These are phyloP conservation scores for Nelumbo lutea DNA, from an alignment of 164 flowering plant genomes.

Conservation along the genomic window DNA sequence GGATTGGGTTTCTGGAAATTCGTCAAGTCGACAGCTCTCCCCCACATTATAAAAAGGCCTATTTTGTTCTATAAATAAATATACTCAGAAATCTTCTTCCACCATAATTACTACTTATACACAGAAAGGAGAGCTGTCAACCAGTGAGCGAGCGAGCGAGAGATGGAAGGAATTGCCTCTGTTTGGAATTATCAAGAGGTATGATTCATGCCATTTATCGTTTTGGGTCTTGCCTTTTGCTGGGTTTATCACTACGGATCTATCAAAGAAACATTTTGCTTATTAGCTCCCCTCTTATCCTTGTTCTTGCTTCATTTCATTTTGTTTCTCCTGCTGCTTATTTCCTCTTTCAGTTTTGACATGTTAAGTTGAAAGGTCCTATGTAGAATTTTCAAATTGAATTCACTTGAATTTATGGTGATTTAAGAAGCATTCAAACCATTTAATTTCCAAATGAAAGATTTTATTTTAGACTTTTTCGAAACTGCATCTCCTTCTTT, in stretches of 20 bases:
- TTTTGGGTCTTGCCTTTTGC: background rate
- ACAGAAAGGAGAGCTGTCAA: background rate
- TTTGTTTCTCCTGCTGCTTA: background rate
- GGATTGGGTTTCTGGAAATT: constrained; percentile 8
- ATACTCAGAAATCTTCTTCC: too few species aligned
- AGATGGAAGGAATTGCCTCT: constrained; percentile 11
- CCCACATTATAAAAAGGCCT: background rate
- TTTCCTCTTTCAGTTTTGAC: background rate
- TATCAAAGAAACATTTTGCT: background rate
- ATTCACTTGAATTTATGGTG: too few species aligned
- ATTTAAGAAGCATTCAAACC: too few species aligned
- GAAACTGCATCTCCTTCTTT: too few species aligned
- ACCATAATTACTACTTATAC: too few species aligned
- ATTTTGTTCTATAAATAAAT: too few species aligned
- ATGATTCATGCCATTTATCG: background rate
- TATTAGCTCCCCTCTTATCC: background rate
- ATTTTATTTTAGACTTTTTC: too few species aligned
- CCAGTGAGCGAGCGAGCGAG: background rate
- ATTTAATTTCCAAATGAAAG: too few species aligned
- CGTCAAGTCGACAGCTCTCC: background rate
- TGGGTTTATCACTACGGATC: background rate
- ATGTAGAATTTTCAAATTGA: too few species aligned
- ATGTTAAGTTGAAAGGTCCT: background rate
- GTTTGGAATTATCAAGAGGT: constrained; percentile 13
- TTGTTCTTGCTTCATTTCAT: background rate